phyloP scores from a whole-genome alignment of 306 rosid genomes.

The Canavalia ensiformis region DNA sequence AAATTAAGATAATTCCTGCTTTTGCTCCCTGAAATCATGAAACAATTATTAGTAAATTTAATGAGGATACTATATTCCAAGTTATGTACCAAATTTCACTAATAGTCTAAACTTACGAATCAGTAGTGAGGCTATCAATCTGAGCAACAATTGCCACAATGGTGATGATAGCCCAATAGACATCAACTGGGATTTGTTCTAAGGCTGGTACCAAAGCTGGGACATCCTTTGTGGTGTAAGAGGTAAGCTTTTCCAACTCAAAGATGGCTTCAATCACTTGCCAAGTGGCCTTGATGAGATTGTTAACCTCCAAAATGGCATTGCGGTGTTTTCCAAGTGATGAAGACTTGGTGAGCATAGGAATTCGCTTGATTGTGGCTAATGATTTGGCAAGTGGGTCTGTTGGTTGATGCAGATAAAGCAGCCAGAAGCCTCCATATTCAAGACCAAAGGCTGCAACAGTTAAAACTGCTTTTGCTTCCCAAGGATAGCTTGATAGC shows the following conservation, averaged over 20 bases:
- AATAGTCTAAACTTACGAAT: constrained; percentile 50
- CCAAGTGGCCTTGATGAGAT: constrained; percentile 55
- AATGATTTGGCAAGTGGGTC: constrained; percentile 69
- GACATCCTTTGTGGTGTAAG: constrained; percentile 51
- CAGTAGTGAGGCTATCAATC: constrained; percentile 51
- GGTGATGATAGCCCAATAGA: constrained; percentile 70
- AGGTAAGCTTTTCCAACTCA: constrained; percentile 55
- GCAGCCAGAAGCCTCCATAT: constrained; percentile 74
- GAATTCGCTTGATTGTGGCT: constrained; percentile 65
- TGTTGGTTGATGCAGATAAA: constrained; percentile 55
- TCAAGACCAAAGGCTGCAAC: constrained; percentile 76
- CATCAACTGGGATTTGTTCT: constrained; percentile 62
- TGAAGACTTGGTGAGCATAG: constrained; percentile 53
- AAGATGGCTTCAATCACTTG: constrained; percentile 58
- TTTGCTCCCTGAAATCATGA: neutral
- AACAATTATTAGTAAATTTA: neutral
- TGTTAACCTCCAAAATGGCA: constrained; percentile 62
- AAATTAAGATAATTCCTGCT: constrained; percentile 51
- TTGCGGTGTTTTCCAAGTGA: constrained; percentile 49
- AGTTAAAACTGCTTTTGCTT: constrained; percentile 70
- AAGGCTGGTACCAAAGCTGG: constrained; percentile 52
- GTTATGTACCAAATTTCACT: no score
- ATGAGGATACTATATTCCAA: no score
- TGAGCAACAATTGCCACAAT: constrained; percentile 61
- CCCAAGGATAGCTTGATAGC: constrained; percentile 65